Percentiles rank a stretch among this genome's conserved stretches.
Conservation (phyloP, 1,139 yeast genomes). For the Pichia sp. region DNA sequence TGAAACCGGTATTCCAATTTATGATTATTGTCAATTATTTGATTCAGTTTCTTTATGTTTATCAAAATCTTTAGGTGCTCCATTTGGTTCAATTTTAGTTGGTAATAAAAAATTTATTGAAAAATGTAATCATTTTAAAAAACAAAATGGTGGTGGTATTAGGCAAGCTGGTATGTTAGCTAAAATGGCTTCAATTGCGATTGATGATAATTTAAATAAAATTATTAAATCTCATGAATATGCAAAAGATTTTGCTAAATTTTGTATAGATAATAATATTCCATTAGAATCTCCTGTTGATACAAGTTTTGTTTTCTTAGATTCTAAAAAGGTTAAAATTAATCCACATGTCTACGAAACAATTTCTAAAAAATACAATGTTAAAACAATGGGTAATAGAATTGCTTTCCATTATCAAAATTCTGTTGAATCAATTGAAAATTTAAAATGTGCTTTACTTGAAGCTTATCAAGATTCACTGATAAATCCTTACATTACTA, state of each 20-base stretch:
- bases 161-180: slow-evolving; percentile 85
- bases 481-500: slow-evolving; percentile 20
- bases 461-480: slow-evolving; percentile 50
- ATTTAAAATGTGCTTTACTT: slow-evolving; percentile 51
- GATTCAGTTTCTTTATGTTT: slow-evolving; percentile 87
- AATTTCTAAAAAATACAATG: slow-evolving; percentile 45
- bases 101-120: slow-evolving; percentile 55
- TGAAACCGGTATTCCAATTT: slow-evolving; percentile 62
- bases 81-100: slow-evolving; percentile 85
- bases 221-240: slow-evolving; percentile 51
- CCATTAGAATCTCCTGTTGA: slow-evolving; percentile 69
- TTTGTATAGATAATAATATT: slow-evolving; percentile 50
- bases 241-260: slow-evolving; percentile 61
- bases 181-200: slow-evolving; percentile 72
- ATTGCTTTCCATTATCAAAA: slow-evolving; percentile 84
- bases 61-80: slow-evolving; percentile 91
- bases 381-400: slow-evolving; percentile 61
- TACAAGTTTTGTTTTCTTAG: slow-evolving; percentile 81
- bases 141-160: slow-evolving; percentile 93
- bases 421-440: slow-evolving; percentile 58
- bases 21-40: slow-evolving; percentile 70
- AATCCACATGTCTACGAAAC: slow-evolving; percentile 50
- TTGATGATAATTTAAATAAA: slow-evolving; percentile 66
- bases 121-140: slow-evolving; percentile 80
- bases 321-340: slow-evolving; percentile 52